Percentiles rank a stretch among this genome's conserved stretches.
Evolutionary conservation across 2,329 filamentous ascomycete genomes (phyloP).

Genomic region (Sclerotinia trifoliorum): DNA sequence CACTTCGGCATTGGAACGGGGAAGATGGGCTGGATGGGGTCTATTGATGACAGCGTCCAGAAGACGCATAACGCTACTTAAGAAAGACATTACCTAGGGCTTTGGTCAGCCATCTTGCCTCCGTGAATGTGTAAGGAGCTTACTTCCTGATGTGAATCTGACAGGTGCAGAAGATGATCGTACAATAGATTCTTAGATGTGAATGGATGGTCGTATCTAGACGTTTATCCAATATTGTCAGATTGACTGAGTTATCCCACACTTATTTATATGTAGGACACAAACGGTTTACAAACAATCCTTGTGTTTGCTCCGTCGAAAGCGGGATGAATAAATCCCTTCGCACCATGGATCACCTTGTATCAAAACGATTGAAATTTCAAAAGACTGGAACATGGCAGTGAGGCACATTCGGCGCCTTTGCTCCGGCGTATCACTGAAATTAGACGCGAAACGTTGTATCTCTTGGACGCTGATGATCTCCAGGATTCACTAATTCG

Average conservation of each 20-base stretch:
- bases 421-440: not conserved
- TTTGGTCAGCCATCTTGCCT: not conserved
- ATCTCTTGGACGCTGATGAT: not conserved
- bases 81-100: not conserved
- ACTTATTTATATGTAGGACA: not conserved
- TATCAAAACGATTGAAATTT: not conserved
- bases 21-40: not conserved
- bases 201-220: not conserved
- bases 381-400: constrained; percentile 11
- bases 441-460: not conserved
- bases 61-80: not conserved
- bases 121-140: not conserved
- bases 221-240: not conserved
- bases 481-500: too few species aligned
- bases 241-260: not conserved
- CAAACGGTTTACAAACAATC: not conserved
- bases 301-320: not conserved
- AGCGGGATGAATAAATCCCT: not conserved
- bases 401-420: not conserved
- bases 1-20: constrained; percentile 2
- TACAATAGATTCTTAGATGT: not conserved
- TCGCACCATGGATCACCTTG: constrained; percentile 1
- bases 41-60: not conserved
- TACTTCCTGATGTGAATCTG: not conserved
- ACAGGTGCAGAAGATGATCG: not conserved